Percentiles rank a stretch among this genome's conserved stretches.
These are phyloP conservation scores for Chaetomium globosum DNA, from an alignment of 2,329 filamentous ascomycete genomes.

Conservation along the genomic window DNA sequence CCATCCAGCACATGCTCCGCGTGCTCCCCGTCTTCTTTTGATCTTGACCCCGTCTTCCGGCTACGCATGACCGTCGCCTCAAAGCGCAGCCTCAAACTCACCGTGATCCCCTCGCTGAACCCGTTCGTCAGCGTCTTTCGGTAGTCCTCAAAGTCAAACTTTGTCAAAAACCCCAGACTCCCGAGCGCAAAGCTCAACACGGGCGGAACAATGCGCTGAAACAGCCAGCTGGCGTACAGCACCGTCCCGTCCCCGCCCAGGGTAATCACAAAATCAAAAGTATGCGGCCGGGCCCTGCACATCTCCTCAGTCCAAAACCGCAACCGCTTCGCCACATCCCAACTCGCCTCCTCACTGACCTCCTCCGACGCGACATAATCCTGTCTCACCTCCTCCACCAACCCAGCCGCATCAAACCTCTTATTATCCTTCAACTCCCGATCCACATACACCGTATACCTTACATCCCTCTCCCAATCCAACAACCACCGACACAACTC, in stretches of 20 bases:
- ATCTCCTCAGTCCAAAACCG: constrained; percentile 83
- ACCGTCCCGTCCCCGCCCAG: constrained; percentile 96
- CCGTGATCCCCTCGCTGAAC: constrained; percentile 81
- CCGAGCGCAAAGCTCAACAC: constrained; percentile 90
- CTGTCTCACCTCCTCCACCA: constrained; percentile 63
- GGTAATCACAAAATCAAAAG: constrained; percentile 91
- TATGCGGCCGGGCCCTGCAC: constrained; percentile 75
- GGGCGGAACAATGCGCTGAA: constrained; percentile 91
- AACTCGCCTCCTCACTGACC: constrained; percentile 44
- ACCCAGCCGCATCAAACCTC: constrained; percentile 70
- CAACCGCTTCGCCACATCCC: constrained; percentile 57
- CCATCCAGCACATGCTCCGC: constrained; percentile 43
- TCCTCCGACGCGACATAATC: constrained; percentile 43
- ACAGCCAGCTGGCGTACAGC: constrained; percentile 93
- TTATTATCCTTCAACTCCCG: constrained; percentile 70
- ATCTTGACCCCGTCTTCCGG: constrained; percentile 49
- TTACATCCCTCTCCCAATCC: constrained; percentile 64
- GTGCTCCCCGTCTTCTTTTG: constrained; percentile 29
- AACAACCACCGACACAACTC: constrained; percentile 82
- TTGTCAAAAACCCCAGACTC: constrained; percentile 91
- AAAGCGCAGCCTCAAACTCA: constrained; percentile 84
- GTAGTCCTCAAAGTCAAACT: constrained; percentile 86
- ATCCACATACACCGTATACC: constrained; percentile 83
- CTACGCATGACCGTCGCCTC: constrained; percentile 93
- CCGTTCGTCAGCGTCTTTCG: constrained; percentile 68